Conservation (phyloP, 2,329 filamentous ascomycete genomes). For the Alternaria gansuensis region DNA sequence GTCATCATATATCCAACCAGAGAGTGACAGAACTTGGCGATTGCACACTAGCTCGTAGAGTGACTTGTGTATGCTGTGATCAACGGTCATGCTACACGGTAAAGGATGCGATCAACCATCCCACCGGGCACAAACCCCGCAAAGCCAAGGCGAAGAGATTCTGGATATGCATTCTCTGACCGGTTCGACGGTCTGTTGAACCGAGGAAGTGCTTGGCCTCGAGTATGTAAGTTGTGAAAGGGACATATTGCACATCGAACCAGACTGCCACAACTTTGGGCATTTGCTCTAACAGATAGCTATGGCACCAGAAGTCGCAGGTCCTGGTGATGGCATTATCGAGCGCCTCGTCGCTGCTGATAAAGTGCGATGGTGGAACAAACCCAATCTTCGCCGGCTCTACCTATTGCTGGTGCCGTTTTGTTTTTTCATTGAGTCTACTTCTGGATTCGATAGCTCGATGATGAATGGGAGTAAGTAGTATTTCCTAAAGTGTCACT, state of each 20-base stretch:
- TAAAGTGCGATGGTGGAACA: conserved; percentile 63
- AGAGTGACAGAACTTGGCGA: neutral
- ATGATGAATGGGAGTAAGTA: conserved; percentile 1
- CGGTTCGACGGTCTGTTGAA: conserved; percentile 5
- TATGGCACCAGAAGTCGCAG: conserved; percentile 38
- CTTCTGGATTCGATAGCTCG: conserved; percentile 63
- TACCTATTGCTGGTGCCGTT: conserved; percentile 68
- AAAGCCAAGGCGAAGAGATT: conserved; percentile 35
- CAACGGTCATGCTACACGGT: conserved; percentile 7
- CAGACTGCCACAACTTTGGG: neutral
- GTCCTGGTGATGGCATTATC: conserved; percentile 39
- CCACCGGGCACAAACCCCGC: conserved; percentile 23
- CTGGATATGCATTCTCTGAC: neutral
- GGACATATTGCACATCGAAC: neutral
- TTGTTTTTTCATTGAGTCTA: conserved; percentile 70
- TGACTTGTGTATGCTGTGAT: neutral
- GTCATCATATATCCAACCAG: neutral
- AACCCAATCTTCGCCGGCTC: conserved; percentile 65
- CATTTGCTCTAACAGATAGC: conserved; percentile 1
- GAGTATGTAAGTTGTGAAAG: neutral
- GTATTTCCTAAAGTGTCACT: neutral
- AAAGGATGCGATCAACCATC: conserved; percentile 15
- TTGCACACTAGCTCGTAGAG: neutral
- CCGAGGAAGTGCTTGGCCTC: conserved; percentile 9
- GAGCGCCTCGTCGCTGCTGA: conserved; percentile 50